Conservation (phyloP, 2,329 filamentous ascomycete genomes). For the Geosmithia flava region DNA sequence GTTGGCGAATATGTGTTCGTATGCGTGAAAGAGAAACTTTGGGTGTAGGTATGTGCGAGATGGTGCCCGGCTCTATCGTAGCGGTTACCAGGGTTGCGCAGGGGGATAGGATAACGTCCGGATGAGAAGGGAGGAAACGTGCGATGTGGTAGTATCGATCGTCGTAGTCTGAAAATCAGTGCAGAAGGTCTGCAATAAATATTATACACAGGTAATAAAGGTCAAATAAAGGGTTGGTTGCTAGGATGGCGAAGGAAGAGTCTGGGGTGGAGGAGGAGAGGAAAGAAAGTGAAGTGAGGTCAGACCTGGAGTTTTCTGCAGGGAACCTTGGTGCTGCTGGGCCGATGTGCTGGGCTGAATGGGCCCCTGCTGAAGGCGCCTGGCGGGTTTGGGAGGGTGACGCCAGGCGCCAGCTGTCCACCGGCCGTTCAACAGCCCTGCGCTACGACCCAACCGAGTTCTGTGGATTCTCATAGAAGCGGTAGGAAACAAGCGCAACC, state of each 20-base stretch:
- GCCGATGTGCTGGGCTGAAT: background rate
- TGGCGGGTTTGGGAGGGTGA: background rate
- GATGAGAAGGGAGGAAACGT: background rate
- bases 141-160: background rate
- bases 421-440: background rate
- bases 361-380: background rate
- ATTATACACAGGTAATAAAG: background rate
- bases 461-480: background rate
- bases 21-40: background rate
- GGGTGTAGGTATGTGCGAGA: background rate
- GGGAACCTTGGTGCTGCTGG: background rate
- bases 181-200: background rate
- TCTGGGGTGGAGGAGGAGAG: background rate
- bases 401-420: background rate
- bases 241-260: background rate
- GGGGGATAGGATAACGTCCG: background rate
- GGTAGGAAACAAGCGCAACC: background rate
- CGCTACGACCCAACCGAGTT: background rate
- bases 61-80: background rate
- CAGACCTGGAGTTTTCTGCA: conserved; percentile 1
- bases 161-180: background rate
- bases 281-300: conserved; percentile 1
- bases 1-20: background rate
- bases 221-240: background rate
- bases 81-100: background rate